A percentile compares a stretch with the other conserved stretches of the same genome.
Evolutionary conservation across 805 yeast species (phyloP).

Genomic region (Metschnikowia koreensis): DNA sequence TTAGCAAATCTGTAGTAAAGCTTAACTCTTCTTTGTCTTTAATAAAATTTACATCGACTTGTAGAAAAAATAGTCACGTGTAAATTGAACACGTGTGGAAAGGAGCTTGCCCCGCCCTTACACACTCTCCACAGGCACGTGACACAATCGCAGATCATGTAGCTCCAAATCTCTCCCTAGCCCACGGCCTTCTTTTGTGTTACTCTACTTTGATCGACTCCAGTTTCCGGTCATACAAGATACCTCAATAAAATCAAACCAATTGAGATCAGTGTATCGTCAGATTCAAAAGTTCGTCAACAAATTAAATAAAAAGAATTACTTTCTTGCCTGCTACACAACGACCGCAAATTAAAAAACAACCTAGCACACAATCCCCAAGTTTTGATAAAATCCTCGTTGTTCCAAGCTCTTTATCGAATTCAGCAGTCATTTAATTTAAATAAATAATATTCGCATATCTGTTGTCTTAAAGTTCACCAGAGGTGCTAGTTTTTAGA

Average conservation of each 20-base stretch:
- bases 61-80: background rate
- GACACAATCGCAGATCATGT: constrained; percentile 5
- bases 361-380: background rate
- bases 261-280: background rate
- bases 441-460: background rate
- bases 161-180: background rate
- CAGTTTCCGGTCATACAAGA: background rate
- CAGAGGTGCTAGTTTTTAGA: background rate
- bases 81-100: background rate
- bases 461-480: background rate
- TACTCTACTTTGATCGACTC: background rate
- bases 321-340: background rate
- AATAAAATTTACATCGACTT: background rate
- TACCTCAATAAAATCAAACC: background rate
- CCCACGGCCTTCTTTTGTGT: background rate
- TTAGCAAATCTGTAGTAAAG: no score
- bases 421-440: no score
- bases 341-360: background rate
- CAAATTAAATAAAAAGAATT: no score
- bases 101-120: constrained; percentile 1
- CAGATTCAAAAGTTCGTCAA: no score
- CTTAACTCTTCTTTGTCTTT: background rate
- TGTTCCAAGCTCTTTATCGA: no score
- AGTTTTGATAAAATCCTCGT: background rate
- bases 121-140: constrained; percentile 1